Conservation (phyloP, 2,329 filamentous ascomycete genomes). For the Penicillium sumatraense region DNA sequence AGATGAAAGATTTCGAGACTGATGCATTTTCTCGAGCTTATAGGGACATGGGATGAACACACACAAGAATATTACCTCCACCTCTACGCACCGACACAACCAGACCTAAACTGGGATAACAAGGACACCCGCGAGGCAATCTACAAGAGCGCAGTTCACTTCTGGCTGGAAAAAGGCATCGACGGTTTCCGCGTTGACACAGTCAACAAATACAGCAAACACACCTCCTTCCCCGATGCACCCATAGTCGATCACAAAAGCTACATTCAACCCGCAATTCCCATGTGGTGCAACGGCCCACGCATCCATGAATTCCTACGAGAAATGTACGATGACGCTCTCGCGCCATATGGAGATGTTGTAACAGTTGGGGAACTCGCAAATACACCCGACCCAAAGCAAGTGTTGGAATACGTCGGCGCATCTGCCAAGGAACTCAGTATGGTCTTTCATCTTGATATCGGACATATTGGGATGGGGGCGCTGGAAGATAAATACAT, state of each 20-base stretch:
- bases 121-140: constrained; percentile 66
- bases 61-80: constrained; percentile 75
- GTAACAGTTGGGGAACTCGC: constrained; percentile 74
- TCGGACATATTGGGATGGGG: constrained; percentile 61
- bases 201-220: constrained; percentile 65
- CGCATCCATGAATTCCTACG: constrained; percentile 69
- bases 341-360: constrained; percentile 66
- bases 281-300: constrained; percentile 69
- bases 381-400: constrained; percentile 61
- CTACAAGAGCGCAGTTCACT: constrained; percentile 70
- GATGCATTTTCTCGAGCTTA: neutral
- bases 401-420: constrained; percentile 65
- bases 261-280: constrained; percentile 55
- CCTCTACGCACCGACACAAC: constrained; percentile 73
- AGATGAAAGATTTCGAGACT: neutral
- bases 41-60: constrained; percentile 66
- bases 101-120: constrained; percentile 80
- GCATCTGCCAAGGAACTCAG: constrained; percentile 64
- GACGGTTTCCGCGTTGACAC: constrained; percentile 72
- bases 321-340: constrained; percentile 63
- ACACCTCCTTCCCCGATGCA: constrained; percentile 58
- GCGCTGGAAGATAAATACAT: constrained; percentile 51
- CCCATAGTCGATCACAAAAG: constrained; percentile 55
- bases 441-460: constrained; percentile 66
- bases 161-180: constrained; percentile 74